A percentile compares a stretch with the other conserved stretches of the same genome.
Conservation (phyloP, 257 asterid species). For the Rhazya stricta region DNA sequence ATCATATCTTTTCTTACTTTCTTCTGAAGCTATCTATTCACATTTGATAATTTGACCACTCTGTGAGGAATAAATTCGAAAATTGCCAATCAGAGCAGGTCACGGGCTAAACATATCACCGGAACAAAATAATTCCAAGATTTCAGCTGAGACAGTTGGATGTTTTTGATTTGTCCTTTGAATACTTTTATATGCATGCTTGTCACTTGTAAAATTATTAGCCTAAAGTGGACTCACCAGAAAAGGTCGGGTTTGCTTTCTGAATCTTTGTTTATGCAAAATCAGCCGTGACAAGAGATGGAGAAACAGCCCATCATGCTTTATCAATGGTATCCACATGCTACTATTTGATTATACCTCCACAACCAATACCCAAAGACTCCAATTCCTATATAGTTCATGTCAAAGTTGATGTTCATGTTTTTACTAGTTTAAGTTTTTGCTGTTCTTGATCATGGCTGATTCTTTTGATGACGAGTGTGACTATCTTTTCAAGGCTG, state of each 20-base stretch:
- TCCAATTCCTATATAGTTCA: neutral
- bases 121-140: neutral
- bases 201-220: constrained; percentile 18
- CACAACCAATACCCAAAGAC: constrained; percentile 12
- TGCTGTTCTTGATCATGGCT: constrained; percentile 27
- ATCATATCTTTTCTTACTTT: constrained; percentile 37
- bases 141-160: constrained; percentile 5
- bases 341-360: constrained; percentile 26
- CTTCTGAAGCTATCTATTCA: constrained; percentile 29
- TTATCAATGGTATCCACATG: constrained; percentile 51
- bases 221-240: constrained; percentile 11
- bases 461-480: constrained; percentile 76
- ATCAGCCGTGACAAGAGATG: constrained; percentile 25
- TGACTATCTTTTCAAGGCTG: constrained; percentile 80
- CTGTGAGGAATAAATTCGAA: constrained; percentile 3
- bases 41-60: constrained; percentile 19
- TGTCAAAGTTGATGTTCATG: neutral
- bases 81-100: constrained; percentile 5
- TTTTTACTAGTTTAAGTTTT: neutral
- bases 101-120: neutral
- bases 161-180: constrained; percentile 15
- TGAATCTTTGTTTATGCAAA: constrained; percentile 19
- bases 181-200: neutral
- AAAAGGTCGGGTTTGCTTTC: constrained; percentile 15
- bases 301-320: constrained; percentile 36